A percentile compares a stretch with the other conserved stretches of the same genome.
phyloP scores from a whole-genome alignment of 345 rosid genomes.

The Firmiana major region DNA sequence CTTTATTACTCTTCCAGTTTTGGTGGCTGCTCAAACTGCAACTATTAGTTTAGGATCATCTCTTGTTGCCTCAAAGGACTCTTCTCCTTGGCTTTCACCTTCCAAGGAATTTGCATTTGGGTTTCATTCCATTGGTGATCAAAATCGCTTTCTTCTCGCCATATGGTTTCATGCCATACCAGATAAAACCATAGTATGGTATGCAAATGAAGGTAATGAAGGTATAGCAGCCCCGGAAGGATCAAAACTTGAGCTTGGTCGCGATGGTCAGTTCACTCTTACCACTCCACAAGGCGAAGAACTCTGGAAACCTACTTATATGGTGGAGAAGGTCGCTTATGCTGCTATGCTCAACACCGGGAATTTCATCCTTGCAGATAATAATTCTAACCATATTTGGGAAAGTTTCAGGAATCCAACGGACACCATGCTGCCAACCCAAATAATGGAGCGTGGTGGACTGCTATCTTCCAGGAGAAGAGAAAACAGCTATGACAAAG shows the following conservation, averaged over 20 bases:
- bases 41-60: not conserved
- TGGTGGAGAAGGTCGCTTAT: not conserved
- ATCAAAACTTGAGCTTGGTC: constrained; percentile 3
- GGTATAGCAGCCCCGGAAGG: not conserved
- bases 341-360: constrained; percentile 18
- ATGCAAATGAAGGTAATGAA: not conserved
- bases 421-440: constrained; percentile 38
- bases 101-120: not conserved
- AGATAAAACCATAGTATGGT: not conserved
- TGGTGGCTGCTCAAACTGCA: not conserved
- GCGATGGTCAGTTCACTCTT: not conserved
- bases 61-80: not conserved
- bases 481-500: constrained; percentile 18
- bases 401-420: constrained; percentile 36
- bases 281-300: not conserved
- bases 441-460: constrained; percentile 19
- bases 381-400: constrained; percentile 18
- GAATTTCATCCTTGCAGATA: constrained; percentile 30
- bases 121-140: not conserved
- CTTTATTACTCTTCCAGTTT: not conserved
- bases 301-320: not conserved
- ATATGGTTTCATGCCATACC: not conserved
- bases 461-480: constrained; percentile 15
- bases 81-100: not conserved
- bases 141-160: not conserved